Evolutionary conservation across 164 flowering plant genomes (phyloP).

Genomic region (Piper longum): DNA sequence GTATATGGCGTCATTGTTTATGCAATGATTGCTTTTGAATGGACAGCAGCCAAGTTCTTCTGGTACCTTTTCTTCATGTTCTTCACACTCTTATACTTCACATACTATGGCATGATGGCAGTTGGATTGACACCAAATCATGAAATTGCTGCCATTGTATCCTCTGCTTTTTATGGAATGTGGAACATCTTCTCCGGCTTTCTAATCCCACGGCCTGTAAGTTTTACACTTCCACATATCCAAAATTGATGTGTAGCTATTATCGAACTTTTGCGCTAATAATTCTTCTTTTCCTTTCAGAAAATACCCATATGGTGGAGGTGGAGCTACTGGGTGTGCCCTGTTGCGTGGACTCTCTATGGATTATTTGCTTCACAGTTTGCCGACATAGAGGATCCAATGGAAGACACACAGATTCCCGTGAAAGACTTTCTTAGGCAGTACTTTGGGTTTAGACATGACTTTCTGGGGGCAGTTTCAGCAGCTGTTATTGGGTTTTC

Average conservation of each 20-base stretch:
- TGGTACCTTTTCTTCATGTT: conserved; percentile 55
- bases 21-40: conserved; percentile 50
- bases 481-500: conserved; percentile 23
- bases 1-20: conserved; percentile 39
- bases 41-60: conserved; percentile 46
- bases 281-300: conserved; percentile 8
- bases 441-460: conserved; percentile 32
- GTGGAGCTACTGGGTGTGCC: conserved; percentile 49
- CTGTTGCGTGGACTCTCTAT: conserved; percentile 44
- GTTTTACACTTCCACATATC: conserved; percentile 4
- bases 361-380: conserved; percentile 32
- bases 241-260: background rate
- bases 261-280: background rate
- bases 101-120: conserved; percentile 64
- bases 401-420: conserved; percentile 7
- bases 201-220: conserved; percentile 41
- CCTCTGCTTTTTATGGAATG: conserved; percentile 41
- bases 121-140: conserved; percentile 55
- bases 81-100: conserved; percentile 49
- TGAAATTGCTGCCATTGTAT: conserved; percentile 35
- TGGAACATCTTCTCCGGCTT: conserved; percentile 62
- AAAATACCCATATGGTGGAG: conserved; percentile 34
- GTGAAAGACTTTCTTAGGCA: conserved; percentile 21
- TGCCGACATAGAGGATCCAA: conserved; percentile 13
- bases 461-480: conserved; percentile 29